Percentiles rank a stretch among this genome's conserved stretches.
These are phyloP conservation scores for Beverwykella pulmonaria DNA, from an alignment of 495 filamentous ascomycete genomes.

Conservation along the genomic window DNA sequence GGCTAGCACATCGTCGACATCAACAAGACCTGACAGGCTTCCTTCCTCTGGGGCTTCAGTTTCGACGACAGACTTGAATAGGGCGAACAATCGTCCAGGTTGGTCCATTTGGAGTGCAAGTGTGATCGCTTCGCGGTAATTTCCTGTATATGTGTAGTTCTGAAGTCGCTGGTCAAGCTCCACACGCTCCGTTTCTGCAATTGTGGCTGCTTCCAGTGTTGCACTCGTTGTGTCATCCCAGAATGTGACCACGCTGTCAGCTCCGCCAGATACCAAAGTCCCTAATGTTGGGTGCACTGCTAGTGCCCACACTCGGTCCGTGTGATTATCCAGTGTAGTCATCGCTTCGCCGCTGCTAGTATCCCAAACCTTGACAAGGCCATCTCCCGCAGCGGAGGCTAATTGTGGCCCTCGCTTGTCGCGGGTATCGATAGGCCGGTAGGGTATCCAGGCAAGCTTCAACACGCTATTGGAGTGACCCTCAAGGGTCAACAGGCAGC, in stretches of 20 bases:
- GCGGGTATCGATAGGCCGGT: slow-evolving; percentile 51
- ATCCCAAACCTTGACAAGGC: slow-evolving; percentile 96
- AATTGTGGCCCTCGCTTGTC: slow-evolving; percentile 63
- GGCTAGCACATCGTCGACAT: slow-evolving; percentile 82
- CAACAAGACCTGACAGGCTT: slow-evolving; percentile 69
- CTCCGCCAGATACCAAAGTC: slow-evolving; percentile 83
- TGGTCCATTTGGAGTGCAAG: slow-evolving; percentile 92
- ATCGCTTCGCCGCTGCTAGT: slow-evolving; percentile 75
- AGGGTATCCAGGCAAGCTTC: slow-evolving; percentile 86
- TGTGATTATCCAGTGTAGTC: slow-evolving; percentile 92
- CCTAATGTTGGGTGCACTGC: slow-evolving; percentile 66
- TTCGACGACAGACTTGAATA: slow-evolving; percentile 80
- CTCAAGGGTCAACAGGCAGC: slow-evolving; percentile 90
- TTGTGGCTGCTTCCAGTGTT: slow-evolving; percentile 69
- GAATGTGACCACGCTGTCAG: slow-evolving; percentile 87
- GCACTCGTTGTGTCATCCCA: slow-evolving; percentile 90
- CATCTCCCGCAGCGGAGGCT: slow-evolving; percentile 88
- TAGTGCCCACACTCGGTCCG: slow-evolving; percentile 88
- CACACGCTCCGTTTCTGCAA: slow-evolving; percentile 73
- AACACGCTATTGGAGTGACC: slow-evolving; percentile 94
- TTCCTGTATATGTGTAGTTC: slow-evolving; percentile 83
- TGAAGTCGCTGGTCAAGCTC: slow-evolving; percentile 91
- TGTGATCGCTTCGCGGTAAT: slow-evolving; percentile 89
- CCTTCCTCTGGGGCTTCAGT: slow-evolving; percentile 59
- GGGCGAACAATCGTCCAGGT: slow-evolving; percentile 75